Evolutionary conservation across 2,329 filamentous ascomycete genomes (phyloP), one percentile per base, ranked within the genome.

Genomic region (Calcarisporium arbuscula): DNA sequence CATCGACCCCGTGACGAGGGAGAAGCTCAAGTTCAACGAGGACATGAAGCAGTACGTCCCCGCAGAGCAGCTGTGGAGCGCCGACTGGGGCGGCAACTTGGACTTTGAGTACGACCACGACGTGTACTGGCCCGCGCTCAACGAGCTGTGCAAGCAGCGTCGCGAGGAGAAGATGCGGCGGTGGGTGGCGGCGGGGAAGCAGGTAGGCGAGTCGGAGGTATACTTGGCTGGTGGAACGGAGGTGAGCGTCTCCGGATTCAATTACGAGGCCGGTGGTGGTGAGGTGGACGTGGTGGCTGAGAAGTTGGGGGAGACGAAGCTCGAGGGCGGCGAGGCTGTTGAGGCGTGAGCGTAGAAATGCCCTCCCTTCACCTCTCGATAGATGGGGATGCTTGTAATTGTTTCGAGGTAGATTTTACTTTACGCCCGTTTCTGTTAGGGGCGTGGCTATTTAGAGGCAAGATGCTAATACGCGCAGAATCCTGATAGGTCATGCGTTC

Each of bases 1-100:
- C 63, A 95, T 98, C 63, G 92, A 98, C 61, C 92, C 92, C 7
- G 67, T 89, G 50, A 98, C 92, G 8, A 80, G 85, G 39, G 80
- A 92, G 53, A 98, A 98, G 70, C 80, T 98, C 66, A 94, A 92
- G 67, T 95, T 95, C 72, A 95, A 96, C 68, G 88, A 95, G 59
- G 84, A 94, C 54, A 80, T 95, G 67, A 73, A 72, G 47, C 69
- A 84, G 47, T 87, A 88, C 57, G 82, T 98, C 15, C 88, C 88
- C 5, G 62, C 79, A 7, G 71, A 81, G 50, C 90, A 96, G 57
- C 75, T 98, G 34, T 84, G 87, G 80, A 82, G 79, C 50, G 71
- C 80, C 38, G 80, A 84, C 50, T 70, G 67, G 48, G 80, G 81
- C 30, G 90, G 92, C 38, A 74, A 85, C 32, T 74, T 94, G 42